Evolutionary conservation across 108 stramenopile genomes (phyloP).

Genomic region (Aurantiochytrium sp.): DNA sequence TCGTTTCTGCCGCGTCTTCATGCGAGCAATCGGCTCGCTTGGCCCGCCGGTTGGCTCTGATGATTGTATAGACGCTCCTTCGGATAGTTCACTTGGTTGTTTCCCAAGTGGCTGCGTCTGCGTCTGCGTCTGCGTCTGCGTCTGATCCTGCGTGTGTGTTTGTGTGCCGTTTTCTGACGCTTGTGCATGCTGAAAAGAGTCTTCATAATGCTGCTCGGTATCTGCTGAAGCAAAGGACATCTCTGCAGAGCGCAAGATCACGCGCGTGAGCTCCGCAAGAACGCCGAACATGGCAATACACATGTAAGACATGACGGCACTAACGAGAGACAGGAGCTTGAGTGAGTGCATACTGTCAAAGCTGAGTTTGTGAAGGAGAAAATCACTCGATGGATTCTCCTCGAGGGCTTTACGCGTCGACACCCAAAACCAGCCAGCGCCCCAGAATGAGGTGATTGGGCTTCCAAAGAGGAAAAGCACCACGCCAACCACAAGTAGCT

Average conservation of each 20-base stretch:
- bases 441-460: background rate
- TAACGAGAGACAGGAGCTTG: background rate
- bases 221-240: background rate
- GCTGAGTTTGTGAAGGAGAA: background rate
- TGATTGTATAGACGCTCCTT: no score
- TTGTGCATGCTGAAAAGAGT: background rate
- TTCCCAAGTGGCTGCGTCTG: no score
- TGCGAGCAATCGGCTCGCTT: no score
- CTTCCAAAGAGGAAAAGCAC: background rate
- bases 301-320: background rate
- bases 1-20: no score
- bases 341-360: background rate
- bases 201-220: background rate
- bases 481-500: background rate
- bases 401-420: background rate
- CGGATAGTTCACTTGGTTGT: no score
- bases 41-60: no score
- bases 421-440: background rate
- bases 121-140: no score
- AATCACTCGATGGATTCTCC: background rate
- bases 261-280: background rate
- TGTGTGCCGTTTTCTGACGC: no score
- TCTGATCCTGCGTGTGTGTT: no score
- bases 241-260: background rate
- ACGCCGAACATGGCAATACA: background rate